Percentiles rank a stretch among this genome's conserved stretches.
phyloP scores from a whole-genome alignment of 371 early-diverging fungal genomes.

The Nosema muscidifuracis region DNA sequence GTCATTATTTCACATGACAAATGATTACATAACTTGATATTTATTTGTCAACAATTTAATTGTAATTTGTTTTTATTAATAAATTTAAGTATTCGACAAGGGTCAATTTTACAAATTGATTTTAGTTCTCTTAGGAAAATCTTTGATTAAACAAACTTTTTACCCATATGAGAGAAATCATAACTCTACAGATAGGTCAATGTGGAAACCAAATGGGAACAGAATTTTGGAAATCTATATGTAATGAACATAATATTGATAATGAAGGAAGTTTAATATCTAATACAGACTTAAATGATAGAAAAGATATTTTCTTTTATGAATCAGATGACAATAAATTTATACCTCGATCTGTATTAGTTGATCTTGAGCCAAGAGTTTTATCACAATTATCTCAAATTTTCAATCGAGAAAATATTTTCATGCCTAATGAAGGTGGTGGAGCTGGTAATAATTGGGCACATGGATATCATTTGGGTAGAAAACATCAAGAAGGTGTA shows the following conservation, averaged over 20 bases:
- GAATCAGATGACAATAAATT: slow-evolving; percentile 87
- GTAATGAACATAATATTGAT: slow-evolving; percentile 78
- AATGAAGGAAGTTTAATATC: slow-evolving; percentile 66
- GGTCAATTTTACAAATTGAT: too few species aligned
- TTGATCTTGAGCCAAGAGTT: slow-evolving; percentile 85
- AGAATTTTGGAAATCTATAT: slow-evolving; percentile 81
- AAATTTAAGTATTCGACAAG: too few species aligned
- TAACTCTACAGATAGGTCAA: slow-evolving; percentile 86
- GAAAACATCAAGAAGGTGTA: slow-evolving; percentile 71
- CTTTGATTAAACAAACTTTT: too few species aligned
- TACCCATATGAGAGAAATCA: slow-evolving; percentile 73
- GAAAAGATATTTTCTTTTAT: slow-evolving; percentile 97
- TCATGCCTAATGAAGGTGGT: slow-evolving; percentile 74
- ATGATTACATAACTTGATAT: too few species aligned
- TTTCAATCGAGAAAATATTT: slow-evolving; percentile 80
- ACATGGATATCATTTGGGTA: slow-evolving; percentile 73
- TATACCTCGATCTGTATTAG: slow-evolving; percentile 77
- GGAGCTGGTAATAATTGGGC: slow-evolving; percentile 94
- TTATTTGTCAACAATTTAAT: too few species aligned
- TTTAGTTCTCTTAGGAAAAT: too few species aligned
- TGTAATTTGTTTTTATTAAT: too few species aligned
- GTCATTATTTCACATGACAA: too few species aligned
- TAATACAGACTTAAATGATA: slow-evolving; percentile 51
- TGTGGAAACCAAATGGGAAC: slow-evolving; percentile 91
- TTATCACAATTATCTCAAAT: slow-evolving; percentile 42